Evolutionary conservation across 2,329 filamentous ascomycete genomes (phyloP).

Genomic region (Pestalotiopsis sp.): DNA sequence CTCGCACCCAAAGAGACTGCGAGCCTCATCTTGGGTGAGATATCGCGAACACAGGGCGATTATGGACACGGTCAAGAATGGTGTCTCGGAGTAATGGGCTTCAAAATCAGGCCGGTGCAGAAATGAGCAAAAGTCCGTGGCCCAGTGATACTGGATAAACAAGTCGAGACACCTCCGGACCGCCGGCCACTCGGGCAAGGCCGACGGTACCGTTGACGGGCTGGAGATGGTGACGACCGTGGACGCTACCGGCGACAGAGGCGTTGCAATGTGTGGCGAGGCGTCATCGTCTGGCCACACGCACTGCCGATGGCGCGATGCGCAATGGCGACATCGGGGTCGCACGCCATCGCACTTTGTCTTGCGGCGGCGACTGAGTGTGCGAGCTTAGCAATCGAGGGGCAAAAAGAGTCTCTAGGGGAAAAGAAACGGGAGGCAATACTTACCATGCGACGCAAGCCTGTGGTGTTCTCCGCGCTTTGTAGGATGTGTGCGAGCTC

Average conservation of each 20-base stretch:
- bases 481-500: slow-evolving; percentile 9
- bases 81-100: slow-evolving; percentile 8
- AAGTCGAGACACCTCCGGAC: slow-evolving; percentile 8
- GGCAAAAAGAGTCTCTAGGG: no score
- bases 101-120: slow-evolving; percentile 10
- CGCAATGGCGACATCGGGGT: slow-evolving; percentile 10
- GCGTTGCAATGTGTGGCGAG: neutral
- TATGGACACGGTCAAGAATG: slow-evolving; percentile 5
- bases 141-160: slow-evolving; percentile 13
- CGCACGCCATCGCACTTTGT: slow-evolving; percentile 13
- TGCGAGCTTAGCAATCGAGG: neutral
- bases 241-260: neutral
- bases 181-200: slow-evolving; percentile 5
- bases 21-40: slow-evolving; percentile 7
- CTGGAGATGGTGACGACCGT: neutral
- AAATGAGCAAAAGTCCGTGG: slow-evolving; percentile 12
- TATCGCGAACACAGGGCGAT: slow-evolving; percentile 7
- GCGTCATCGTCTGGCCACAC: slow-evolving; percentile 11
- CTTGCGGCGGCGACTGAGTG: slow-evolving; percentile 9
- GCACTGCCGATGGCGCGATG: slow-evolving; percentile 10
- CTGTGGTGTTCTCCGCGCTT: slow-evolving; percentile 8
- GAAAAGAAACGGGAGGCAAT: neutral
- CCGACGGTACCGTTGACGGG: neutral
- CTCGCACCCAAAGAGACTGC: neutral
- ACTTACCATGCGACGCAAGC: slow-evolving; percentile 13